A percentile compares a stretch with the other conserved stretches of the same genome.
Evolutionary conservation across 2,329 filamentous ascomycete genomes (phyloP).

Genomic region (Fusarium torulosum): DNA sequence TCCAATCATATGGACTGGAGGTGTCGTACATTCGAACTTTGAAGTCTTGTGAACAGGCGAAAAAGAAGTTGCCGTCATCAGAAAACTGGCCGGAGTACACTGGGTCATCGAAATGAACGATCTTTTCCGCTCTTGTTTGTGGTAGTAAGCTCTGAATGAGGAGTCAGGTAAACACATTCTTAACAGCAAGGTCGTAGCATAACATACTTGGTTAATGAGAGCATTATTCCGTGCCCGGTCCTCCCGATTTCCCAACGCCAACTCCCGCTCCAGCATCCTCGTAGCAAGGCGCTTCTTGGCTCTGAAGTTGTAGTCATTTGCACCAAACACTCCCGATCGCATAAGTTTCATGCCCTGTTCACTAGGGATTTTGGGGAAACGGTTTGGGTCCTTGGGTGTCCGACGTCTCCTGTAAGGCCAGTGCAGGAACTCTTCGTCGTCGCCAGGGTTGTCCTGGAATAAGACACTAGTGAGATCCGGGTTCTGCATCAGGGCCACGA

Average conservation of each 20-base stretch:
- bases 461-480: slow-evolving; percentile 54
- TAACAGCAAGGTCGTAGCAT: not conserved
- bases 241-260: slow-evolving; percentile 75
- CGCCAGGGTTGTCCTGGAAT: slow-evolving; percentile 55
- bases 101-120: slow-evolving; percentile 86
- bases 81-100: slow-evolving; percentile 98
- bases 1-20: slow-evolving; percentile 94
- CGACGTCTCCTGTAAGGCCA: slow-evolving; percentile 61
- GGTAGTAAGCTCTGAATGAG: slow-evolving; percentile 77
- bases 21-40: slow-evolving; percentile 98
- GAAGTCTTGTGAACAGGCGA: slow-evolving; percentile 91
- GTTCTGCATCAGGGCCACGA: slow-evolving; percentile 57
- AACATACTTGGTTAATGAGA: slow-evolving; percentile 74
- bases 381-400: slow-evolving; percentile 62
- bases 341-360: slow-evolving; percentile 82
- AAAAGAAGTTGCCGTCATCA: slow-evolving; percentile 97
- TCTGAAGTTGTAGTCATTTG: slow-evolving; percentile 67
- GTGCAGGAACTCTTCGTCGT: slow-evolving; percentile 53
- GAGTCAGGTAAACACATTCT: slow-evolving; percentile 18
- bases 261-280: slow-evolving; percentile 82
- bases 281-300: slow-evolving; percentile 73
- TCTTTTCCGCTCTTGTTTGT: slow-evolving; percentile 80
- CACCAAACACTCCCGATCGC: slow-evolving; percentile 84
- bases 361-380: slow-evolving; percentile 88
- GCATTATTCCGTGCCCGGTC: slow-evolving; percentile 71